Evolutionary conservation across 768 basidiomycete genomes (phyloP), one percentile per base, ranked within the genome.

Genomic region (Tephrocybe sp.): DNA sequence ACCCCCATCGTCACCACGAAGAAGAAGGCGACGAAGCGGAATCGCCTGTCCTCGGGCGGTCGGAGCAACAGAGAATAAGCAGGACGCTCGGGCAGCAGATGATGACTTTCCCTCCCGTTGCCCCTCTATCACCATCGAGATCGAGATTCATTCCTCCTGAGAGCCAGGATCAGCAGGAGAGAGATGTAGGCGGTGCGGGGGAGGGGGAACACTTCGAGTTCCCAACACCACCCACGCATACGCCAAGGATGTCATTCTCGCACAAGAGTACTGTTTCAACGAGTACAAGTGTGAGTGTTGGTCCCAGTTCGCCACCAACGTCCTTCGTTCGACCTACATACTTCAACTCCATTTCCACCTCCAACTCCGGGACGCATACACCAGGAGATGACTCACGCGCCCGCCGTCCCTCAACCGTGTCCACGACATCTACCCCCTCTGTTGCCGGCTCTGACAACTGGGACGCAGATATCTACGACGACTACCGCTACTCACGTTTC

Each of bases 381-480:
- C 34, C 10, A 26, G 15, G 20, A 32, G 18, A 30, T 20, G 11
- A 23, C 10, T 17, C 18, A 21, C 48, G 25, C 36, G 39, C 24
- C 11, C 34, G 49, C 14, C 45, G 49, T 23, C 44, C 51, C 9
- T 57, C 56, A 20, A 50, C 50, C 20, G 34, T 48, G 15, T 36
- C 17, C 3, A 37, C 34, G 11, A 30, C 71, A 2, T 52, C 65
- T 21, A 65, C 65, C 11, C 65, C 64, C n/a, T 63, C 65, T 25
- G 50, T 61, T 8, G 51, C 58, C 0, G 60, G 63, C 12, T 63
- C 58, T 2, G 57, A 58, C 0, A 57, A 62, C 4, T 72, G 74
- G 25, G 72, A 85, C 48, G 76, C 75, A 1, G 86, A 89, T 57
- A 89, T 91, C 45, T 91, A 91, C 55, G 89, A 91, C 64, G 80